Percentiles rank a stretch among this genome's conserved stretches.
Conservation (phyloP, 2,329 filamentous ascomycete genomes). For the Dryadomyces quercivorus region DNA sequence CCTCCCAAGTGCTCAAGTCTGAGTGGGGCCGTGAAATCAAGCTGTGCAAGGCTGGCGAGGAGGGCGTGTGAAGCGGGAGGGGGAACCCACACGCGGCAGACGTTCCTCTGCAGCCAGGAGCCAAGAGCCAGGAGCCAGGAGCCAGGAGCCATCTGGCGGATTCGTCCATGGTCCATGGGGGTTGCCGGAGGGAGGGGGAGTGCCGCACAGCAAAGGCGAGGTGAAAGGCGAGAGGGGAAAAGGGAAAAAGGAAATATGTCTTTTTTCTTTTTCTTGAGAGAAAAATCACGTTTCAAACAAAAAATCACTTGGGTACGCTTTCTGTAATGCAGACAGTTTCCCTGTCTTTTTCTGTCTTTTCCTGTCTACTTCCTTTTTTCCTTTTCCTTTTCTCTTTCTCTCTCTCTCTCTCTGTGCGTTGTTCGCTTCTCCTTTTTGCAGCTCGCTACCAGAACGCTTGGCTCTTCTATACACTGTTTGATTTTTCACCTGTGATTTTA, state of each 20-base stretch:
- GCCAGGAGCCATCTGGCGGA: no score
- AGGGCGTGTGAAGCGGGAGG: conserved; percentile 60
- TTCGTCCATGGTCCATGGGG: no score
- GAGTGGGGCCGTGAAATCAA: conserved; percentile 98
- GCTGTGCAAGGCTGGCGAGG: conserved; percentile 90
- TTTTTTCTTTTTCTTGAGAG: neutral
- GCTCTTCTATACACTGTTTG: neutral
- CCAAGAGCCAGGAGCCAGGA: no score
- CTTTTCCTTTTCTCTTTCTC: neutral
- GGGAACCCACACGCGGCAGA: no score
- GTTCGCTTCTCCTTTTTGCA: no score
- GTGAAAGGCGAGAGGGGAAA: neutral
- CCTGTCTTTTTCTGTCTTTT: neutral
- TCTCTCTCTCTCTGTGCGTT: neutral
- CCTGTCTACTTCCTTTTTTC: neutral
- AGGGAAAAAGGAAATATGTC: no score
- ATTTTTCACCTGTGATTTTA: neutral
- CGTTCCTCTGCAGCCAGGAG: no score
- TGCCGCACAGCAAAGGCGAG: neutral
- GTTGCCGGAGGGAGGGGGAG: no score
- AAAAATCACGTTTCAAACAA: no score
- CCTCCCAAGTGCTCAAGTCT: conserved; percentile 91
- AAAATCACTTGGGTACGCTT: no score
- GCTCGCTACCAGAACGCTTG: neutral
- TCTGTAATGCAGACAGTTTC: neutral